Evolutionary conservation across 2,329 filamentous ascomycete genomes (phyloP).

Genomic region (Paecilomyces formosus): DNA sequence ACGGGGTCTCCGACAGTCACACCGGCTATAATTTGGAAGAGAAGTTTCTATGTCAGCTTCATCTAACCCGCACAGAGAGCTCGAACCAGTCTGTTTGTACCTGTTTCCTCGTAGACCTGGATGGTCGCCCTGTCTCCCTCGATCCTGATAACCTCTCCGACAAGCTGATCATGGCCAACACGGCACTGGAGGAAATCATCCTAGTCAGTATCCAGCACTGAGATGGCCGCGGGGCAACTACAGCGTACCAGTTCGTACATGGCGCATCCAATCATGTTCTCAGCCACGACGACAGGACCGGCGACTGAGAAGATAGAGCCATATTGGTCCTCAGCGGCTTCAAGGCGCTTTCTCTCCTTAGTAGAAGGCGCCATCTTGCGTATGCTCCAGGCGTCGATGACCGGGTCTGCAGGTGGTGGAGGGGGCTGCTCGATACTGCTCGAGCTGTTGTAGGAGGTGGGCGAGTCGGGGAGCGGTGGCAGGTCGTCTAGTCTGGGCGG

Average conservation of each 20-base stretch:
- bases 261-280: conserved; percentile 97
- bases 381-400: conserved; percentile 16
- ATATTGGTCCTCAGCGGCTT: conserved; percentile 48
- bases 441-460: conserved; percentile 18
- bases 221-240: conserved; percentile 6
- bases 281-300: conserved; percentile 87
- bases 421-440: conserved; percentile 13
- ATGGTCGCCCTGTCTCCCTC: conserved; percentile 92
- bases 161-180: conserved; percentile 85
- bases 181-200: conserved; percentile 53
- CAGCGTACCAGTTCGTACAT: conserved; percentile 92
- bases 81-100: conserved; percentile 39
- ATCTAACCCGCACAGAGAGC: not conserved
- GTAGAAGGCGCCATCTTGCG: conserved; percentile 37
- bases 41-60: not conserved
- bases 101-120: conserved; percentile 98
- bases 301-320: conserved; percentile 67
- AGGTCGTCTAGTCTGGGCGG: conserved; percentile 35
- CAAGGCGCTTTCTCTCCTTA: conserved; percentile 37
- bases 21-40: conserved; percentile 51
- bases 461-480: conserved; percentile 39
- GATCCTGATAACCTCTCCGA: conserved; percentile 97
- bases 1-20: conserved; percentile 95
- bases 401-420: conserved; percentile 14
- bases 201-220: conserved; percentile 3